Base-by-base conservation (phyloP, 805 yeast genomes). In the Myxozyma udenii region DNA sequence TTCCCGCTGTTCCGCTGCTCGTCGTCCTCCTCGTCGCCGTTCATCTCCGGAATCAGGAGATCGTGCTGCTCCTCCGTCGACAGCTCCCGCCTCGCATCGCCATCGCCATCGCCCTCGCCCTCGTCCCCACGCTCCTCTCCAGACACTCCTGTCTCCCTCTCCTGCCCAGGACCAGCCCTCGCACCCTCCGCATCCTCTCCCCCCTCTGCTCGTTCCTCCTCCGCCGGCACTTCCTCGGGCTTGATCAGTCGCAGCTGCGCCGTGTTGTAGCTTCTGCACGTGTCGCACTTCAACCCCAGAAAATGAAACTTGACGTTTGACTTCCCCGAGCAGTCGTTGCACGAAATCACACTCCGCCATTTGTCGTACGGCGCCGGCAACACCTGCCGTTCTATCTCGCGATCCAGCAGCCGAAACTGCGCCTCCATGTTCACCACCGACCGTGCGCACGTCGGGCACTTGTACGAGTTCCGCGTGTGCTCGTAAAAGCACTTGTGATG, bases 391-490 rank as follows among this genome's bases (percentile, higher is more conserved):
- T 71, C 74, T 47, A 90, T 87, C 69, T 90, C 97, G 62, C 79
- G 81, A 68, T 90, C 97, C 52, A 88, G 72, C 25, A 90, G 84
- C 42, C 96, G 73, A 66, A 91, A 91, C 65, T 87, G 87, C 1
- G 93, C 81, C 62, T 86, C 95, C 81, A 90, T 89, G 68, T 89
- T 87, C 33, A 85, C 75, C 46, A 91, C 80, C 0, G 96, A 84
- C 60, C 85, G 81, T 48, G 87, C 83, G 66, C 98, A 90, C 1
- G 87, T 77, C 1, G 98, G 98, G 67, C 98, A 90, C 66, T 87
- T 87, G 74, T 88, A 90, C 14, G 86, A 80, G 65, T 50, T 55
- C 60, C 81, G 78, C n/a, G 87, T 79, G 66, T 85, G 82, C 58
- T 87, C 91, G 55, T 83, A 83, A 66, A 81, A 89, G 67, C 98